Evolutionary conservation across 2,329 filamentous ascomycete species (phyloP), one percentile per base, ranked within the genome.

Genomic region (Colletotrichum higginsianum): DNA sequence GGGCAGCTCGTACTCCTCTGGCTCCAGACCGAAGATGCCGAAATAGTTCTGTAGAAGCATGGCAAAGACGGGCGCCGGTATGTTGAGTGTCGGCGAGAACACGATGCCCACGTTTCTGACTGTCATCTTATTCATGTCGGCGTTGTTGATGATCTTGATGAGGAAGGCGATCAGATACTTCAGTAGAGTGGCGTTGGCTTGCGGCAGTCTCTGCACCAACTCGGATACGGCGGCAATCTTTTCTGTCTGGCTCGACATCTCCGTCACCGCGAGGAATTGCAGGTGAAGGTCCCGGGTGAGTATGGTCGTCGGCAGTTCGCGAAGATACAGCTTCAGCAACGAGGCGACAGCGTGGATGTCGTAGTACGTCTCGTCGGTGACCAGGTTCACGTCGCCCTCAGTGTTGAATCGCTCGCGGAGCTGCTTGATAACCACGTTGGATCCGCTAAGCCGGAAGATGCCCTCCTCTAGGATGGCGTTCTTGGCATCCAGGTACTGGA

Each of bases 81-180:
- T 98, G 80, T 98, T 98, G 65, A 99, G 88, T 0, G 96, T 98
- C 0, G 96, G 96, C 18, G 96, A 97, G 81, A 99, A 99, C 67
- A 99, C 96, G 76, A 99, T 98, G 74, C 96, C 96, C 66, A 99
- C 94, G 78, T 99, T 99, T 75, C 96, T 92, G 64, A 98, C 94
- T 13, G 94, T 98, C 96, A 99, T 99, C 86, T 98, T 98, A 85
- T 99, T 99, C 73, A 93, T 86, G 76, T 94, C 92, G 8, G 94
- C 87, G 76, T 98, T 95, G 81, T 96, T 95, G 78, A 98, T 94
- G 77, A 99, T 96, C 78, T 93, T 92, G 79, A 98, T 94, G 76
- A 99, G 84, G 83, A 98, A 98, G 4, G 93, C 90, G 58, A 96
- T 94, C 66, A 99, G 85, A 74, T 97, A 95, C 77, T 93, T 92